These are phyloP conservation scores for Aspergillus carlsbadensis DNA, from an alignment of 495 filamentous ascomycete genomes.

Conservation along the genomic window DNA sequence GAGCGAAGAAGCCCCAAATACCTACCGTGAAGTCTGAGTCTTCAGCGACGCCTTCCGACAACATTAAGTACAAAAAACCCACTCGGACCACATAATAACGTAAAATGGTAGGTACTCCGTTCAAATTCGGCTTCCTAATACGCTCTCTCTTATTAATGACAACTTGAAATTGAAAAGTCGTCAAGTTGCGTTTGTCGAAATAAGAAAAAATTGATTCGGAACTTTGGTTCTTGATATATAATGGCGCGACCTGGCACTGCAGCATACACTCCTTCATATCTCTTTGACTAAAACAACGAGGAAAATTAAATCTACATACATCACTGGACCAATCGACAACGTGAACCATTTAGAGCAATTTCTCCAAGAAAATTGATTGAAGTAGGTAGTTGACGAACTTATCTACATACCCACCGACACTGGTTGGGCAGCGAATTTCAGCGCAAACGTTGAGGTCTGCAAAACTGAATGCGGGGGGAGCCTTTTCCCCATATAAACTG, in stretches of 20 bases:
- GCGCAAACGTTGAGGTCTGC: constrained; percentile 16
- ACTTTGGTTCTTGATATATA: too few relatives aligned
- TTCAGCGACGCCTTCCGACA: constrained; percentile 9
- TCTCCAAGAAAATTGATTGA: not conserved
- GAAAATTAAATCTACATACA: too few relatives aligned
- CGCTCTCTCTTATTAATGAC: too few relatives aligned
- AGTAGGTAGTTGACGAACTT: not conserved
- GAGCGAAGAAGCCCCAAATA: not conserved
- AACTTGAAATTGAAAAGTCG: too few relatives aligned
- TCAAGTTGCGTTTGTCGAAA: too few relatives aligned
- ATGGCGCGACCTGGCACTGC: too few relatives aligned
- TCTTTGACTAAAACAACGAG: too few relatives aligned
- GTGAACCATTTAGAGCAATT: not conserved
- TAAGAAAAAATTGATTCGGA: too few relatives aligned
- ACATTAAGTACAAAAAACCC: constrained; percentile 4
- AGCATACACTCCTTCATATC: too few relatives aligned
- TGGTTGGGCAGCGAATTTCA: not conserved
- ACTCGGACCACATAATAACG: not conserved
- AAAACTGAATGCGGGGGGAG: constrained; percentile 16
- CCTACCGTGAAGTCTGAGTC: not conserved
- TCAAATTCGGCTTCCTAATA: too few relatives aligned
- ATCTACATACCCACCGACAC: constrained; percentile 11
- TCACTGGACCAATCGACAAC: too few relatives aligned
- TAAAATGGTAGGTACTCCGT: too few relatives aligned
- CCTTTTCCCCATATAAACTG: constrained; percentile 22